Evolutionary conservation across 495 filamentous ascomycete genomes (phyloP), one percentile per base, ranked within the genome.

Genomic region (Xylaria cubensis): DNA sequence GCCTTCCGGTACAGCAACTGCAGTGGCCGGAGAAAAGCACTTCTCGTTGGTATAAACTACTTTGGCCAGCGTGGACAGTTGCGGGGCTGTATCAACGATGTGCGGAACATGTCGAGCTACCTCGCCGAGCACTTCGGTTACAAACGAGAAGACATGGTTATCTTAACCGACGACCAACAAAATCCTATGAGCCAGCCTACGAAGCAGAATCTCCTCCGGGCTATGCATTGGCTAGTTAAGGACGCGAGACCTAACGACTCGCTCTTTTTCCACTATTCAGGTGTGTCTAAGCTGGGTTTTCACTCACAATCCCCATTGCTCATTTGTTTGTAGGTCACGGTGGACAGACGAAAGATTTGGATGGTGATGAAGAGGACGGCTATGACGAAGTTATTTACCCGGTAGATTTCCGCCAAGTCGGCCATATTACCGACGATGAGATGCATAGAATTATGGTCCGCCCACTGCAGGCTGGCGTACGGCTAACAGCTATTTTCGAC

Each of bases 301-400:
- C 21, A 50, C 12, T 26, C 51, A 39, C 39, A 4, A 53, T 56
- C 32, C 32, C 58, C 41, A 13, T 67, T n/a, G 59, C 67, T 71
- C 13, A 59, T 34, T 13, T 4, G 51, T 71, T 70, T 53, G 21
- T 74, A 97, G 94, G 96, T 44, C 96, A 99, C 82, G 96, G 96
- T 70, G 96, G 96, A 67, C 96, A 98, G 80, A 98, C 96, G n/a
- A 92, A 92, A 74, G 96, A 99, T 83, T 83, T 95, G 17, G 95
- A 98, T 74, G 96, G 94, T 17, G 94, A 97, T 77, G 94, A 97
- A 82, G 92, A 94, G 17, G 94, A 97, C 75, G 95, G 95, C 71
- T 97, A 97, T 77, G 96, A 99, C 76, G 96, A 99, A 82, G 97
- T 97, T 55, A 97, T 99, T 77, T 99, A 98, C 80, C 96, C 96